phyloP scores from a whole-genome alignment of 129 eudicot genomes.

The Arctium minus region DNA sequence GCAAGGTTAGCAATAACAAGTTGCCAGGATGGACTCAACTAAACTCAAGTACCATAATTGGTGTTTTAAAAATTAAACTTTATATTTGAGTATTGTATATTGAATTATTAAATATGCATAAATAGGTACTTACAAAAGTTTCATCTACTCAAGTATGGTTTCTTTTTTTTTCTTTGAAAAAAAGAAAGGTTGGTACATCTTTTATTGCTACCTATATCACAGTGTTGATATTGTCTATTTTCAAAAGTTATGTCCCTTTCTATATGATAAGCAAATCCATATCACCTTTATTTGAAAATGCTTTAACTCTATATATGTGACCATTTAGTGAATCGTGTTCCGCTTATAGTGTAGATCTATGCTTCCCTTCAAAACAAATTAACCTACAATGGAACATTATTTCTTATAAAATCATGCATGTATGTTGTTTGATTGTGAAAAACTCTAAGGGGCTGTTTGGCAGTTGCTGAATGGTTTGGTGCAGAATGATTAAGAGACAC shows the following conservation, averaged over 20 bases:
- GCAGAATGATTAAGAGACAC: too few species aligned
- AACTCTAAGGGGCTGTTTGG: not conserved
- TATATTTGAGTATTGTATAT: not conserved
- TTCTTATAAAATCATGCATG: not conserved
- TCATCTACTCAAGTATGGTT: not conserved
- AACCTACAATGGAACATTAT: not conserved
- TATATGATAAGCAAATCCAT: not conserved
- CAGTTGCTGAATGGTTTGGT: too few species aligned
- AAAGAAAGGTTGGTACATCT: not conserved
- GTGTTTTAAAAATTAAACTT: not conserved
- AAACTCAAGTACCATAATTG: not conserved
- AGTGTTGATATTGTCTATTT: not conserved
- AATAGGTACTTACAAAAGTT: not conserved
- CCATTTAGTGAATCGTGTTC: not conserved
- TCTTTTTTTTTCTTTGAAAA: not conserved
- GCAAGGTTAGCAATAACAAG: not conserved
- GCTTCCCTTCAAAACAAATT: not conserved
- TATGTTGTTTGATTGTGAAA: too few species aligned
- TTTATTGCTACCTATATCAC: not conserved
- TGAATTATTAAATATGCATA: not conserved
- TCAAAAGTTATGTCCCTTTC: conserved; percentile 19
- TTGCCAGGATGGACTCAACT: not conserved
- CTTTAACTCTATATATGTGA: not conserved
- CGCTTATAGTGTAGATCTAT: not conserved
- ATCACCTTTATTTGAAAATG: not conserved